These are phyloP conservation scores for Colletotrichum shisoi DNA, from an alignment of 2,329 filamentous ascomycete genomes.

Conservation along the genomic window DNA sequence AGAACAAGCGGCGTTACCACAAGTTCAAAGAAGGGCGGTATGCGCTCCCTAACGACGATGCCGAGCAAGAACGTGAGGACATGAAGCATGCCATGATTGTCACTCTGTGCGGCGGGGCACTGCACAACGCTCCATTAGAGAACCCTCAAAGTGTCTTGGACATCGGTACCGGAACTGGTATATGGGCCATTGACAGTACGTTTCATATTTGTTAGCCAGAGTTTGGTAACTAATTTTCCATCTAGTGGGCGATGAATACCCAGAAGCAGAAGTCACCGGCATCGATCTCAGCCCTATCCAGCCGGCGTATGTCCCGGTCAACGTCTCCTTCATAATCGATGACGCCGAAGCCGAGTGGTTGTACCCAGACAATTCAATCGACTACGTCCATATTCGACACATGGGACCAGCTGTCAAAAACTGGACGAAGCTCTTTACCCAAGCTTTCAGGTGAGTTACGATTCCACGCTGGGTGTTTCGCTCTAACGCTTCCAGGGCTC, in stretches of 20 bases:
- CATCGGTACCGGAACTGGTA: constrained; percentile 51
- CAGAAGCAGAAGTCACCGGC: constrained; percentile 16
- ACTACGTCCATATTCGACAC: constrained; percentile 52
- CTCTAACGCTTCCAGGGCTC: too few relatives aligned
- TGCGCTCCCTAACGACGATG: constrained; percentile 54
- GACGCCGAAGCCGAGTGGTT: constrained; percentile 53
- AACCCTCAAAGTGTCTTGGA: constrained; percentile 18
- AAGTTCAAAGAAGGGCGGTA: constrained; percentile 52
- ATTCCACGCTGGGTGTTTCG: too few relatives aligned
- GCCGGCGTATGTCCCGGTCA: constrained; percentile 52
- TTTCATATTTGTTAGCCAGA: too few relatives aligned
- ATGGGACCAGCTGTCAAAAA: constrained; percentile 49
- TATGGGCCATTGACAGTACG: constrained; percentile 64
- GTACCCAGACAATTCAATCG: constrained; percentile 52
- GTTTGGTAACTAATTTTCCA: too few relatives aligned
- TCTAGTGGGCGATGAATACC: constrained; percentile 44
- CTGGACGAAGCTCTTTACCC: constrained; percentile 53
- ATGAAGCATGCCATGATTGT: constrained; percentile 47
- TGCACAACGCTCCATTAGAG: background rate
- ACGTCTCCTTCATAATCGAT: constrained; percentile 58
- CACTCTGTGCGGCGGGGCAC: background rate
- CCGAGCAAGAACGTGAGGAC: constrained; percentile 54
- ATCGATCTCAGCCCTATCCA: constrained; percentile 35
- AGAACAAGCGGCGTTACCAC: constrained; percentile 55
- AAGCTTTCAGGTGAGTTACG: constrained; percentile 52